Conservation (phyloP, 345 rosid species). For the Rhizophora mangle region DNA sequence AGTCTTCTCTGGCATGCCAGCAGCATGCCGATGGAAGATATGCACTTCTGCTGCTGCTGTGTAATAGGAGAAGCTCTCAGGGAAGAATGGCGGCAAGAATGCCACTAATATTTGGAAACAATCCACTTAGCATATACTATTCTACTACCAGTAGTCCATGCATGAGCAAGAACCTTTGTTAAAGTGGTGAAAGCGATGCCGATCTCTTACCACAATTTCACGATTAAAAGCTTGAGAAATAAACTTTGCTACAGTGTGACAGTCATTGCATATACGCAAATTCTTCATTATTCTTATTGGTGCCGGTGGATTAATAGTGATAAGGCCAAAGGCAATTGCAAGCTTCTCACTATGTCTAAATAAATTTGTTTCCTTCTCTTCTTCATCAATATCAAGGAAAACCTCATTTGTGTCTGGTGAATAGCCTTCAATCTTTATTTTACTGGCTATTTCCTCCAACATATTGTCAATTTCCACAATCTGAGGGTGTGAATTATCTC, state of each 20-base stretch:
- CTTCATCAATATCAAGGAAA: constrained; percentile 49
- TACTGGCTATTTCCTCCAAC: constrained; percentile 43
- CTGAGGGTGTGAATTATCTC: constrained; percentile 43
- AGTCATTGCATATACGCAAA: constrained; percentile 44
- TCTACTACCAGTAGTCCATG: constrained; percentile 43
- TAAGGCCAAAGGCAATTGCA: constrained; percentile 52
- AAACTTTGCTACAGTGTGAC: constrained; percentile 41
- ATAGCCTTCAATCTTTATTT: constrained; percentile 44
- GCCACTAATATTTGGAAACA: neutral
- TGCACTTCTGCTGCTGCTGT: too few relatives aligned
- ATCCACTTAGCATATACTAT: neutral
- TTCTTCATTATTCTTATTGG: constrained; percentile 52
- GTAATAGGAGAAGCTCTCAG: too few relatives aligned
- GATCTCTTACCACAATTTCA: constrained; percentile 48
- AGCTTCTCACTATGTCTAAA: constrained; percentile 53
- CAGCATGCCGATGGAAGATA: neutral
- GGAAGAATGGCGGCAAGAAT: neutral
- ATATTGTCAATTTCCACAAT: constrained; percentile 37
- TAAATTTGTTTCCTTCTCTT: constrained; percentile 49
- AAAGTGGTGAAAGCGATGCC: constrained; percentile 48
- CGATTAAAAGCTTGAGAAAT: constrained; percentile 40
- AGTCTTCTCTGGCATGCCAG: neutral
- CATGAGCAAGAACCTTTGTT: constrained; percentile 46
- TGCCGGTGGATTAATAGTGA: constrained; percentile 32
- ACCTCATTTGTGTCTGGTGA: constrained; percentile 43